These are phyloP conservation scores for Teratosphaeria nubilosa DNA, from an alignment of 2,329 filamentous ascomycete genomes.

Conservation along the genomic window DNA sequence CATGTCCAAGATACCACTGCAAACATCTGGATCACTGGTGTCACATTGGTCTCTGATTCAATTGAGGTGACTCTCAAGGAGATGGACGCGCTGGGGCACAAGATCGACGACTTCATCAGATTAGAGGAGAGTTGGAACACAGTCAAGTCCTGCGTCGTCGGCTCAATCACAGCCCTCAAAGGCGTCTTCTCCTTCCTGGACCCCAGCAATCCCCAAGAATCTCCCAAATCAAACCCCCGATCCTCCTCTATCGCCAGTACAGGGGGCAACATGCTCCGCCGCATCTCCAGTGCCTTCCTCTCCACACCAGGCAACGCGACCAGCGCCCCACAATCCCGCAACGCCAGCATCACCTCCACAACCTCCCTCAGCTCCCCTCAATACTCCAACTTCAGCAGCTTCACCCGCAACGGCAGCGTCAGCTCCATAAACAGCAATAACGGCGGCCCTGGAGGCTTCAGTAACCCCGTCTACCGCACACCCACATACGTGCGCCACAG, in stretches of 20 bases:
- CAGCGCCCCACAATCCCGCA: constrained; percentile 5
- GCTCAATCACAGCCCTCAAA: constrained; percentile 32
- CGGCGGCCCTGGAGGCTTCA: not conserved
- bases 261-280: constrained; percentile 20
- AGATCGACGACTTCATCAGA: constrained; percentile 36
- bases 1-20: constrained; percentile 32
- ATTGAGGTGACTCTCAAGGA: constrained; percentile 33
- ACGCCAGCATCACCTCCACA: constrained; percentile 15
- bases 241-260: constrained; percentile 19
- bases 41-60: constrained; percentile 36
- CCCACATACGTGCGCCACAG: constrained; percentile 28
- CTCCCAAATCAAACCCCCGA: constrained; percentile 7
- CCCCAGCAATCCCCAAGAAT: constrained; percentile 8
- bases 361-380: not conserved
- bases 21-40: constrained; percentile 36
- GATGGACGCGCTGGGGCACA: constrained; percentile 30
- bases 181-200: constrained; percentile 39
- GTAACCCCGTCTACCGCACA: constrained; percentile 18
- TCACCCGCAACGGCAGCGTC: constrained; percentile 7
- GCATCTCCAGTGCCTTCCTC: constrained; percentile 25
- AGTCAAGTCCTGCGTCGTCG: constrained; percentile 33
- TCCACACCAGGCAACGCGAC: not conserved
- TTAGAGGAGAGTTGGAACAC: constrained; percentile 35
- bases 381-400: constrained; percentile 5
- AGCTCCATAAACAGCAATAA: constrained; percentile 4